Percentiles rank a stretch among this genome's conserved stretches.
Conservation (phyloP, 1,139 yeast genomes). For the Zygosaccharomyces pseudobailii region DNA sequence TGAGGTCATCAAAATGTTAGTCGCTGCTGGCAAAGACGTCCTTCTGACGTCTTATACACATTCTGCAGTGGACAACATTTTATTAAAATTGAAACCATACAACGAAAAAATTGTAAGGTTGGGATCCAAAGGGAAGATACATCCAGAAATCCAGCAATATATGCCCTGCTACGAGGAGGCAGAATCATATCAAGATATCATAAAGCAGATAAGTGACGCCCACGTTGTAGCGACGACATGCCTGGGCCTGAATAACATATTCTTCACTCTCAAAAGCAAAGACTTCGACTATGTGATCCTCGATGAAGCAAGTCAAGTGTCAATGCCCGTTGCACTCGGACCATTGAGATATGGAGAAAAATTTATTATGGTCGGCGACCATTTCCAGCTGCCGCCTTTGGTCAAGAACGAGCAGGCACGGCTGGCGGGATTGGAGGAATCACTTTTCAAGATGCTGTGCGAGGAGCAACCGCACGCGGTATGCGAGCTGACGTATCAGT, state of each 20-base stretch:
- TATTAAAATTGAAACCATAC: conserved; percentile 57
- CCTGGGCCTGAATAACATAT: conserved; percentile 67
- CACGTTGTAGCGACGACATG: conserved; percentile 87
- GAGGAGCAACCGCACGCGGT: conserved; percentile 69
- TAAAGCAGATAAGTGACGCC: conserved; percentile 47
- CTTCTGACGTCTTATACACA: conserved; percentile 85
- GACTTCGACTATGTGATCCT: conserved; percentile 87
- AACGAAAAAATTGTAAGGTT: conserved; percentile 51
- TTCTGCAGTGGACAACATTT: conserved; percentile 91
- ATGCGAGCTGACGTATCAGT: conserved; percentile 73
- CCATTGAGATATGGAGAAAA: conserved; percentile 74
- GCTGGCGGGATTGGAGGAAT: conserved; percentile 62
- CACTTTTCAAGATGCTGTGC: conserved; percentile 70
- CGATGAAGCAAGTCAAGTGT: conserved; percentile 95
- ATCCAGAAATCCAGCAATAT: conserved; percentile 53
- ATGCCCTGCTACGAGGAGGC: conserved; percentile 45
- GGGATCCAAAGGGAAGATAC: conserved; percentile 57
- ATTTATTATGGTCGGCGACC: conserved; percentile 92
- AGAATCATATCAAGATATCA: conserved; percentile 43
- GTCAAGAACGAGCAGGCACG: conserved; percentile 58
- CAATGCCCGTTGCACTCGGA: conserved; percentile 86
- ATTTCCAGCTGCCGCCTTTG: conserved; percentile 83
- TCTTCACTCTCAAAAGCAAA: conserved; percentile 40
- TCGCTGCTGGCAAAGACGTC: conserved; percentile 58
- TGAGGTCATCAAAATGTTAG: conserved; percentile 58